Evolutionary conservation across 352 stramenopile species (phyloP), one percentile per base, ranked within the genome.

Genomic region (Phytopythium mirpurense): DNA sequence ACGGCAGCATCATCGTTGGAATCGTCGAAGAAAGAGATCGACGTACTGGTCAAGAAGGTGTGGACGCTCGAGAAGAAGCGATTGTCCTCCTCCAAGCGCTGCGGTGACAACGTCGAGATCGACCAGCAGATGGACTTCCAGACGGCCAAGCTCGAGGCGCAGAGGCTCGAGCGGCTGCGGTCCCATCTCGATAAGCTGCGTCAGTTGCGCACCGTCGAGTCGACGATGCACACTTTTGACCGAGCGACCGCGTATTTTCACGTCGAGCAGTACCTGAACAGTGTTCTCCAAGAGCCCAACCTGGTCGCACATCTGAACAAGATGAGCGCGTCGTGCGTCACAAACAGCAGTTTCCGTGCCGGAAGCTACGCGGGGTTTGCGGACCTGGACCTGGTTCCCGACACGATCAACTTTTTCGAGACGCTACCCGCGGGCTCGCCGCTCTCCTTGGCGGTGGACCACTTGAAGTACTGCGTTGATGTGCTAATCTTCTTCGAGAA

Each of bases 401-500:
- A 81, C 35, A 65, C 57, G 5, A 72, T 74, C 11, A 87, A 76
- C n/a, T 90, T 89, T 54, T 90, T 89, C 41, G 82, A 89, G 58
- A 62, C 71, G 16, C 48, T 87, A 0, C 68, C 79, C 10, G 42
- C 70, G 5, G 70, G 67, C 9, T 78, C 82, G 2, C 65, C 63
- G 5, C 60, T 93, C 35, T 62, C 72, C 16, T 78, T 75, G 1
- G 73, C 75, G 16, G 71, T 95, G 15, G 81, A 90, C 38, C 74
- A 89, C 45, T 56, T 95, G 19, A 90, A 92, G 56, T 90, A 88
- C 40, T 89, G 74, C 38, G 63, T 93, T 15, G 84, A 95, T 50
- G 83, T 93, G 31, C 68, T 95, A 21, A 73, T 93, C 29, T 91
- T 90, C 46, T 92, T 95, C 49, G 84, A 95, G 52, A 95, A 95